Evolutionary conservation across 164 flowering plant genomes (phyloP).

Genomic region (Vitis cinerea): DNA sequence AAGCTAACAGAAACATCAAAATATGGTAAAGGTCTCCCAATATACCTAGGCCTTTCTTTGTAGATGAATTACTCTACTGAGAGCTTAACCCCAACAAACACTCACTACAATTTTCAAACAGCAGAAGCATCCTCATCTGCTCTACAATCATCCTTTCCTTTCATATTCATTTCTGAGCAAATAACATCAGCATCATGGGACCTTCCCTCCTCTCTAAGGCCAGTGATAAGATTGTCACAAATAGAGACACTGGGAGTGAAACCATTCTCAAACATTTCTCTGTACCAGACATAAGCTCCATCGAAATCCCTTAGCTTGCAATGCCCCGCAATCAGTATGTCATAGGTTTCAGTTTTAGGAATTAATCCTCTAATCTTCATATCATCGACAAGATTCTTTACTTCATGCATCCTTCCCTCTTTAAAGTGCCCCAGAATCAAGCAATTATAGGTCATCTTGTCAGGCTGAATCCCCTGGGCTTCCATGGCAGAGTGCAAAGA

Average conservation of each 20-base stretch:
- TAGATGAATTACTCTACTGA: too few species aligned
- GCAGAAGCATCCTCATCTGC: constrained; percentile 20
- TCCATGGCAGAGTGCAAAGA: constrained; percentile 47
- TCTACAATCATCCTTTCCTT: constrained; percentile 28
- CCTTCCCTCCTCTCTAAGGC: constrained; percentile 50
- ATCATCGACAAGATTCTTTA: constrained; percentile 39
- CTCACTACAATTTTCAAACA: constrained; percentile 19
- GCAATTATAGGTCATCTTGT: constrained; percentile 58
- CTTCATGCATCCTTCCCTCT: constrained; percentile 44
- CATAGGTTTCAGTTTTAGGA: constrained; percentile 54
- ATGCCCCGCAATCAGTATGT: constrained; percentile 45
- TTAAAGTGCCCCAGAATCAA: constrained; percentile 47
- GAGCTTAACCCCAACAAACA: too few species aligned
- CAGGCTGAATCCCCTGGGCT: constrained; percentile 35
- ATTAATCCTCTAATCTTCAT: constrained; percentile 52
- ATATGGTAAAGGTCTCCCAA: not conserved
- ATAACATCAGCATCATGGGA: constrained; percentile 45
- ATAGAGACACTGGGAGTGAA: constrained; percentile 28
- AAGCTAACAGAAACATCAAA: not conserved
- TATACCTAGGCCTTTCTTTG: not conserved
- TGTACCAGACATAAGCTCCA: constrained; percentile 58
- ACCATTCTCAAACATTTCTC: constrained; percentile 58
- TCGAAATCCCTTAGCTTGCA: constrained; percentile 44
- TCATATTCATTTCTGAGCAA: constrained; percentile 42
- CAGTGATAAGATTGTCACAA: constrained; percentile 43